Percentiles rank a stretch among this genome's conserved stretches.
Conservation (phyloP, 495 filamentous ascomycete genomes). For the Daldinia concentrica region DNA sequence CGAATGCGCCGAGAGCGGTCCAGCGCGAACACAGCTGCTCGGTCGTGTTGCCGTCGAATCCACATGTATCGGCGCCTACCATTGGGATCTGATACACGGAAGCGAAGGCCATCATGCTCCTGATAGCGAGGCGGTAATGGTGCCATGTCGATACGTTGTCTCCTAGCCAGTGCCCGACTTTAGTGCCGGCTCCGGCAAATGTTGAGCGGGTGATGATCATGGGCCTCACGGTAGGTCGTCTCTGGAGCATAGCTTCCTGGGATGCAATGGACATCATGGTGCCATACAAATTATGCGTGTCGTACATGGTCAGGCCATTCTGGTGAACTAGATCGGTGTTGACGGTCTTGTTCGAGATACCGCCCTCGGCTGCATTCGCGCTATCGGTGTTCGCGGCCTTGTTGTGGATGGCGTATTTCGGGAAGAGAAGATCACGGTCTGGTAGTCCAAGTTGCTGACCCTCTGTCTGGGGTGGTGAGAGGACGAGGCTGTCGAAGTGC, state of each 20-base stretch:
- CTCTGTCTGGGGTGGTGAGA: slow-evolving; percentile 26
- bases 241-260: slow-evolving; percentile 71
- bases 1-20: slow-evolving; percentile 83
- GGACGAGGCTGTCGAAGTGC: slow-evolving; percentile 37
- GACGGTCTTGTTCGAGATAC: slow-evolving; percentile 77
- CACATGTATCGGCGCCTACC: slow-evolving; percentile 86
- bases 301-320: slow-evolving; percentile 77
- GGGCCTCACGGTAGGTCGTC: slow-evolving; percentile 73
- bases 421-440: slow-evolving; percentile 71
- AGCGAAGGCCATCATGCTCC: slow-evolving; percentile 75
- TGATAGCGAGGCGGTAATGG: slow-evolving; percentile 74
- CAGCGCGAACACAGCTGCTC: slow-evolving; percentile 85
- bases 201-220: slow-evolving; percentile 86
- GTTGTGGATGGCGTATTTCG: slow-evolving; percentile 80
- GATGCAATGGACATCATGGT: slow-evolving; percentile 82
- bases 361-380: slow-evolving; percentile 63
- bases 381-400: slow-evolving; percentile 59
- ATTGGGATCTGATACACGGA: slow-evolving; percentile 87
- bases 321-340: slow-evolving; percentile 78
- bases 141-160: slow-evolving; percentile 82
- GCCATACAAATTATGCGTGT: slow-evolving; percentile 85
- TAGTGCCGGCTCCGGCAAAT: slow-evolving; percentile 79
- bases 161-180: slow-evolving; percentile 89
- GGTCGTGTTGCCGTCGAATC: slow-evolving; percentile 75
- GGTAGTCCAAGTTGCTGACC: slow-evolving; percentile 65